Base-by-base conservation (phyloP, 2,329 filamentous ascomycete species). In the Stemphylium beticola region DNA sequence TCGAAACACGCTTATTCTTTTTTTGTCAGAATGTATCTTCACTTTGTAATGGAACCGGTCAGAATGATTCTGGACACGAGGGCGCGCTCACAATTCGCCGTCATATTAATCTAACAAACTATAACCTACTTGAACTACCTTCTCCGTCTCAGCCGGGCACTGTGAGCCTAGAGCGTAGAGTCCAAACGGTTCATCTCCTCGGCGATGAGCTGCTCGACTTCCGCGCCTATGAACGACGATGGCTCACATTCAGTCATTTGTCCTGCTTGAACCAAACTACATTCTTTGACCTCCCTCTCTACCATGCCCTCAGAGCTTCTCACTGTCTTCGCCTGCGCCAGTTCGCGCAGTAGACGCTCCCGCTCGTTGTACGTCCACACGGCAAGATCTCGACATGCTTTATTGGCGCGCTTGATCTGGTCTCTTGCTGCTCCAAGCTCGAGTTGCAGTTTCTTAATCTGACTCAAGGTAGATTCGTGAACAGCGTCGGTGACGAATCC, bases 311-410 rank as follows among this genome's bases (percentile, higher is more conserved):
- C n/a, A 9, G 31, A 14, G 11, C 24, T 12, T 20, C 6, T 38
- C 4, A 12, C 26, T 20, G 20, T 10, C 22, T 22, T 22, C 6
- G 22, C 22, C 6, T 22, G 4, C 4, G 17, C 33, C 26, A 50
- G 15, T 10, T 26, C 34, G 20, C 36, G n/a, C 34, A 47, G 15
- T 22, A 55, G 34, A n/a, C 40, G 31, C 0, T 40, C 12, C 9
- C 52, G 45, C 34, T 55, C 52, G 15, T 49, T 20, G 11, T 45
- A 40, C 4, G 46, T 44, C 52, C 45, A 49, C 2, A 33, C 33
- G 11, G 45, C 52, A n/a, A 55, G 45, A 24, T 43, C 40, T 8
- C 45, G 39, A 9, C 15, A 45, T 9, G 45, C 18, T 10, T 49
- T 44, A 2, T 39, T 17, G 7, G 45, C 26, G 2, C n/a, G n/a